phyloP scores from a whole-genome alignment of 2,329 filamentous ascomycete species.

The Beauveria pseudobassiana region DNA sequence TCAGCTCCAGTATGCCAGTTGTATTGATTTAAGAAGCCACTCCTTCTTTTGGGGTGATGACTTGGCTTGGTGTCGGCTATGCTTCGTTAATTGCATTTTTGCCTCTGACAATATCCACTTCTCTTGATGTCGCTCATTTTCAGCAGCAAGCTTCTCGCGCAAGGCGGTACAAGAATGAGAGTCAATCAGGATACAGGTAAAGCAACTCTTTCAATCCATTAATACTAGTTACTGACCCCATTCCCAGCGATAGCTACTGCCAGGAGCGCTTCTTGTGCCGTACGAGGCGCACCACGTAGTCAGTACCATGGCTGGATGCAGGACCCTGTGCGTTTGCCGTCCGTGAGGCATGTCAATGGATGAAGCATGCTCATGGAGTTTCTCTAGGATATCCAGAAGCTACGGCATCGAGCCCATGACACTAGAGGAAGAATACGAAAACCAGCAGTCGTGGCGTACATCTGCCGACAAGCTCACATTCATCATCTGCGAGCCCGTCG shows the following conservation, averaged over 20 bases:
- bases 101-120: background rate
- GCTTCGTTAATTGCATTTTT: slow-evolving; percentile 7
- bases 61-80: background rate
- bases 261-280: slow-evolving; percentile 67
- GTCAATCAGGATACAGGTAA: background rate
- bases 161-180: background rate
- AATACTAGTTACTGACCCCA: background rate
- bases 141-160: background rate
- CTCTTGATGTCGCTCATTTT: background rate
- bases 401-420: slow-evolving; percentile 79
- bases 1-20: no score
- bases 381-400: slow-evolving; percentile 64
- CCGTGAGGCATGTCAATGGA: background rate
- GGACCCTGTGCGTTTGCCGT: slow-evolving; percentile 47
- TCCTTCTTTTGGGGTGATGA: no score
- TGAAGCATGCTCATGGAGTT: background rate
- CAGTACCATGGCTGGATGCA: slow-evolving; percentile 90
- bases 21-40: no score
- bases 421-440: slow-evolving; percentile 76
- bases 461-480: slow-evolving; percentile 88
- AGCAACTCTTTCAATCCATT: background rate
- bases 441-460: slow-evolving; percentile 80
- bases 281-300: slow-evolving; percentile 77
- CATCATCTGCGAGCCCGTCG: slow-evolving; percentile 57
- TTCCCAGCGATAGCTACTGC: slow-evolving; percentile 57